Evolutionary conservation across 2,329 filamentous ascomycete genomes (phyloP).

Genomic region (Ophiocordyceps camponoti-rufipedis): DNA sequence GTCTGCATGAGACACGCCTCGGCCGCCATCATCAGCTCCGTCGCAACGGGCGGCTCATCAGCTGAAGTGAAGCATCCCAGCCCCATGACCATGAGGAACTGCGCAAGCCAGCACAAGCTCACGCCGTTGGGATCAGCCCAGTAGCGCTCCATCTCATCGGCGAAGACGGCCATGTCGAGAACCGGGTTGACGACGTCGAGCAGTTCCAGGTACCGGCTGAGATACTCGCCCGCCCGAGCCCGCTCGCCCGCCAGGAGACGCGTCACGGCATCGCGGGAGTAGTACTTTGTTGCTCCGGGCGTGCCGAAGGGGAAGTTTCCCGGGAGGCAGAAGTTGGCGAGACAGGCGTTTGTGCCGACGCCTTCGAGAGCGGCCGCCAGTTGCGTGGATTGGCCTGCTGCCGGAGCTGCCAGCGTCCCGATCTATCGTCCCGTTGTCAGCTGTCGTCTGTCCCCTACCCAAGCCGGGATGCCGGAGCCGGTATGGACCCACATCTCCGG

Average conservation of each 20-base stretch:
- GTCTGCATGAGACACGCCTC: conserved; percentile 19
- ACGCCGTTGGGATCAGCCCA: conserved; percentile 12
- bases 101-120: conserved; percentile 14
- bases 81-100: conserved; percentile 17
- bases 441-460: no score
- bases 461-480: background rate
- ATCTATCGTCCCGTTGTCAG: conserved; percentile 6
- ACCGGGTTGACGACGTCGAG: conserved; percentile 17
- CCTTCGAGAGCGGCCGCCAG: conserved; percentile 12
- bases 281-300: conserved; percentile 15
- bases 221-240: conserved; percentile 9
- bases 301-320: conserved; percentile 20
- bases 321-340: conserved; percentile 16
- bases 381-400: conserved; percentile 8
- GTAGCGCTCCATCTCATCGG: conserved; percentile 12
- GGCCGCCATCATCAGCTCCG: conserved; percentile 17
- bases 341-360: conserved; percentile 16
- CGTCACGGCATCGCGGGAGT: conserved; percentile 12
- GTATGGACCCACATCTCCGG: no score
- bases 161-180: conserved; percentile 13
- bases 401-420: conserved; percentile 6
- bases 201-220: conserved; percentile 12
- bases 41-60: conserved; percentile 13
- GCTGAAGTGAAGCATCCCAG: conserved; percentile 14
- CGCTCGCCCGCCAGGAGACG: conserved; percentile 12